Evolutionary conservation across 2,329 filamentous ascomycete species (phyloP), one percentile per base, ranked within the genome.

Genomic region (Sporothrix globosa): DNA sequence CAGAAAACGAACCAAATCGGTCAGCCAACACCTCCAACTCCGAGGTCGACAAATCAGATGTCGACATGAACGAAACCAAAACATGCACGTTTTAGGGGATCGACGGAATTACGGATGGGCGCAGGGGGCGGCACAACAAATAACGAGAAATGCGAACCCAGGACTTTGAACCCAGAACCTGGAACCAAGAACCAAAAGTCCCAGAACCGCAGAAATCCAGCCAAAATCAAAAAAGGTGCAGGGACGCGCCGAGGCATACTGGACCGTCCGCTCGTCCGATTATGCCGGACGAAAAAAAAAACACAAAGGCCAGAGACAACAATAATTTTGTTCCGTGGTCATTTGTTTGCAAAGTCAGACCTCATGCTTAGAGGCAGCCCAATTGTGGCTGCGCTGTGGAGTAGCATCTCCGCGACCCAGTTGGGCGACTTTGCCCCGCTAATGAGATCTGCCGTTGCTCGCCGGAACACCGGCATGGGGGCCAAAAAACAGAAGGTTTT

Each of bases 31-130:
- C 34, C 34, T 34, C 34, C 34, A 34, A 34, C 34, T 4, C 11
- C 21, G n/a, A 27, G 9, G 13, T 53, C 52, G 10, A 53, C 52
- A 53, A 53, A 53, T 53, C 24, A 54, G 10, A 54, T 34, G 34
- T 34, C 13, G 30, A 2, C 52, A 54, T 30, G 52, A 17, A 30
- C 52, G 24, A 13, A 27, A 54, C 21, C 24, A 30, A 56, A 58
- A 58, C 7, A 58, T n/a, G 54, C 54, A 39, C 39, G 56, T 41
- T 60, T 41, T 13, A 41, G 56, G 56, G 19, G 34, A 60, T 41
- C 56, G n/a, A 21, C 56, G 34, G 56, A 60, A 60, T 60, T 9
- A 60, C 19, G 39, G n/a, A 60, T 10, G 5, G 34, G 34, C 34
- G 34, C 34, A 34, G 34, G 34, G 4, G 34, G 34, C 34, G 34